Evolutionary conservation across 2,329 filamentous ascomycete species (phyloP), one percentile per base, ranked within the genome.

Genomic region (Magnaporthiopsis poae): DNA sequence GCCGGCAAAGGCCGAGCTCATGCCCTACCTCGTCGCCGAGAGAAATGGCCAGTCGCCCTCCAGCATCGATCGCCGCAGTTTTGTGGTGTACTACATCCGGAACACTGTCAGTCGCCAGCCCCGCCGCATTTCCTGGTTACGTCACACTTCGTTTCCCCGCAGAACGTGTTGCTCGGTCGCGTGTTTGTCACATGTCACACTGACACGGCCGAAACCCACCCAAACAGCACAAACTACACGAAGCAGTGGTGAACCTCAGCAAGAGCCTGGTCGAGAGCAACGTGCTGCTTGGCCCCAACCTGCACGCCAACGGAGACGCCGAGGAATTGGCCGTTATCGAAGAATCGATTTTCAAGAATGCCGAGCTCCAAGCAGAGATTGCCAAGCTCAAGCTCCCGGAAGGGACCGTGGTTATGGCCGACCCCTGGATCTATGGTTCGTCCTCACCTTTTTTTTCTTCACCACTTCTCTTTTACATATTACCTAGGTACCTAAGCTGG

Each of bases 391-490:
- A 87, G 71, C 78, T 89, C 2, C 86, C 87, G 0, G 79, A 84
- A 70, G 86, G 85, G 52, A 80, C 83, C 1, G 80, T 84, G 0
- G 76, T 88, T 3, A 82, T 88, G 3, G 79, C 81, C 33, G 87
- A 89, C 68, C 86, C 86, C 8, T 89, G 86, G 86, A 86, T 87
- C 65, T 88, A 87, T 71, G 86, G 83, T 82, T 72, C 33, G 61
- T 62, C 15, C 39, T 18, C 61, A 31, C 5, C 31, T 31, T 31
- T 31, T 31, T 31, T 31, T 31, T 31, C 31, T 31, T 31, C 31
- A 31, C 31, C 31, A 31, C 31, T 31, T 31, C 31, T 31, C 31
- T 31, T 31, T 33, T 13, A 18, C 21, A 29, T 9, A 18, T 63
- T 15, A 12, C 9, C 39, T 18, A 46, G 11, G 31, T 31, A 31